Percentiles rank a stretch among this genome's conserved stretches.
Conservation (phyloP, 2,329 filamentous ascomycete species). For the Fusarium buharicum region DNA sequence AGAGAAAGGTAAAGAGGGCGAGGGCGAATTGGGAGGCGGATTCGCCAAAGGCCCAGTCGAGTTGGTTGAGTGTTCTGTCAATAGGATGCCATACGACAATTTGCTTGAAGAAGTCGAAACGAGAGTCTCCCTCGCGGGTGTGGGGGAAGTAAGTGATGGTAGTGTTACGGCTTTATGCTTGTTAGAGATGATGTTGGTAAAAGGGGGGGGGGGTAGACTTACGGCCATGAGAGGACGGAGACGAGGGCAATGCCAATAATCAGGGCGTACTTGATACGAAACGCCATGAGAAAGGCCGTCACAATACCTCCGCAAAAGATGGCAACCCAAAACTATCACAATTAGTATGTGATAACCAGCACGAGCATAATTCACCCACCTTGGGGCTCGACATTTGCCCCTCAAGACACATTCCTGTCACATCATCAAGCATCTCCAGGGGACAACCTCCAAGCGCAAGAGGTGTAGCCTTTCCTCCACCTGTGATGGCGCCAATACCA, state of each 20-base stretch:
- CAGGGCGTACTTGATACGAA: slow-evolving; percentile 78
- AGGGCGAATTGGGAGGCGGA: slow-evolving; percentile 72
- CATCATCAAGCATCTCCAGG: slow-evolving; percentile 59
- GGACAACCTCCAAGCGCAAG: slow-evolving; percentile 81
- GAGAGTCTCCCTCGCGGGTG: slow-evolving; percentile 69
- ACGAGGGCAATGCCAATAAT: slow-evolving; percentile 78
- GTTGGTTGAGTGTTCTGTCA: slow-evolving; percentile 67
- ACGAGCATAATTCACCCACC: slow-evolving; percentile 51
- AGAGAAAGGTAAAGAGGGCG: slow-evolving; percentile 80
- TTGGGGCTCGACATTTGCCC: slow-evolving; percentile 82
- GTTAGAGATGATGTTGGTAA: neutral
- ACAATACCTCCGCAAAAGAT: slow-evolving; percentile 83
- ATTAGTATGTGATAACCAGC: slow-evolving; percentile 5
- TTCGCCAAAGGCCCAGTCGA: slow-evolving; percentile 71
- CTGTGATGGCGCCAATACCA: slow-evolving; percentile 85
- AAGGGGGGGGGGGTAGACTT: neutral
- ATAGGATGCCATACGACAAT: slow-evolving; percentile 79
- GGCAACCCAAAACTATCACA: slow-evolving; percentile 78
- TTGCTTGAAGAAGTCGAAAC: slow-evolving; percentile 78
- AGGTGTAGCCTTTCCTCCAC: slow-evolving; percentile 71
- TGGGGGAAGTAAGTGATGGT: slow-evolving; percentile 78
- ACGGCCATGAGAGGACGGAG: slow-evolving; percentile 80
- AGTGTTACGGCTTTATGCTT: slow-evolving; percentile 66
- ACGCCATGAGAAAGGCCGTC: slow-evolving; percentile 83
- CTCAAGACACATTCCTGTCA: slow-evolving; percentile 62